Evolutionary conservation across 2,329 filamentous ascomycete species (phyloP).

Genomic region (Epichloe sibirici): DNA sequence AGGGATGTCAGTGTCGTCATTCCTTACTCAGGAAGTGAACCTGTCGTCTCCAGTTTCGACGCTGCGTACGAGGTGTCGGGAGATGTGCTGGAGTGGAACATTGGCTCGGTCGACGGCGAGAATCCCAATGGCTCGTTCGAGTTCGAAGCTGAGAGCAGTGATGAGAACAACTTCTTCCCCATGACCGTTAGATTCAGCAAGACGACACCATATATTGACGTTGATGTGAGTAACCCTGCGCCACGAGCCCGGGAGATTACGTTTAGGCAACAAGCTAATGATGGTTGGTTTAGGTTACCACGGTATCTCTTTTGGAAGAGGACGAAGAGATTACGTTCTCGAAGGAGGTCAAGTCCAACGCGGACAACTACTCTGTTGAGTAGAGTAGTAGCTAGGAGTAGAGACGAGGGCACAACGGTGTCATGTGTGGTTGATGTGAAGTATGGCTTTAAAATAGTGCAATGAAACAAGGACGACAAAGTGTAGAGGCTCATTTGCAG

Average conservation of each 20-base stretch:
- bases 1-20: conserved; percentile 81
- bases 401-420: neutral
- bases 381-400: conserved; percentile 25
- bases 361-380: conserved; percentile 67
- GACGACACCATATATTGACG: conserved; percentile 74
- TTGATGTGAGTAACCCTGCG: conserved; percentile 59
- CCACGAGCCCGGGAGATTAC: neutral
- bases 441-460: neutral
- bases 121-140: conserved; percentile 84
- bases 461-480: neutral
- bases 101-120: conserved; percentile 72
- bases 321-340: conserved; percentile 71
- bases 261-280: conserved; percentile 13
- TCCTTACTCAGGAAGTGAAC: conserved; percentile 75
- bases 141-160: conserved; percentile 78
- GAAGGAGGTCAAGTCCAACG: conserved; percentile 66
- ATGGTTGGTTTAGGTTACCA: conserved; percentile 37
- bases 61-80: conserved; percentile 88
- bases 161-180: conserved; percentile 94
- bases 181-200: conserved; percentile 89
- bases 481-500: neutral
- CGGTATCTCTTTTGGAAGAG: conserved; percentile 60
- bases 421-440: neutral
- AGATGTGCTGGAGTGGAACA: conserved; percentile 86
- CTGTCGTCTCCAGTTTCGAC: conserved; percentile 83